phyloP scores from a whole-genome alignment of 2,329 filamentous ascomycete species.

The Colletotrichum godetiae region DNA sequence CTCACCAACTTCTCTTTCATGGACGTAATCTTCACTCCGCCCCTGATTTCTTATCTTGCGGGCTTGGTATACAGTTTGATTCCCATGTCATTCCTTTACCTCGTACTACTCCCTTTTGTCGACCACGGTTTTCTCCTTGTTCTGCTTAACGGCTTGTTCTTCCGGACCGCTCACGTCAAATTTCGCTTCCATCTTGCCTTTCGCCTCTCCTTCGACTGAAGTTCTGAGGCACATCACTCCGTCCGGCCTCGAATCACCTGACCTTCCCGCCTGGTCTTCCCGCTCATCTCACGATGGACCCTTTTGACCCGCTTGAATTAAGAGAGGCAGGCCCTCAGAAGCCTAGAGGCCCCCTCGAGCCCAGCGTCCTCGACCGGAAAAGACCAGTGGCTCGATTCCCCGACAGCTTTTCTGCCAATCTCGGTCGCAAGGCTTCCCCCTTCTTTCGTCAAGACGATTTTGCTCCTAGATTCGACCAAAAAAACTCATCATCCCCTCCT shows the following conservation, averaged over 20 bases:
- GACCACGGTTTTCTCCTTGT: neutral
- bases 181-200: neutral
- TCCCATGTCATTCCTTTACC: neutral
- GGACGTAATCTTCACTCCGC: neutral
- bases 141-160: neutral
- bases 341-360: constrained; percentile 22
- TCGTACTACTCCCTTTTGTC: neutral
- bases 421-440: constrained; percentile 23
- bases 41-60: neutral
- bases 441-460: constrained; percentile 1
- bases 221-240: neutral
- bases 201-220: neutral
- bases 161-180: neutral
- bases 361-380: constrained; percentile 33
- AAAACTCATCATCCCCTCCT: neutral
- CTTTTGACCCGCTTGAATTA: neutral
- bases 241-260: neutral
- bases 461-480: neutral
- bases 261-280: neutral
- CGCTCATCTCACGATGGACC: neutral
- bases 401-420: constrained; percentile 32
- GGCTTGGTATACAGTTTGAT: neutral
- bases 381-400: constrained; percentile 26
- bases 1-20: neutral
- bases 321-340: neutral